These are phyloP conservation scores for Syzygium syzygioides DNA, from an alignment of 441 rosid species.

Conservation along the genomic window DNA sequence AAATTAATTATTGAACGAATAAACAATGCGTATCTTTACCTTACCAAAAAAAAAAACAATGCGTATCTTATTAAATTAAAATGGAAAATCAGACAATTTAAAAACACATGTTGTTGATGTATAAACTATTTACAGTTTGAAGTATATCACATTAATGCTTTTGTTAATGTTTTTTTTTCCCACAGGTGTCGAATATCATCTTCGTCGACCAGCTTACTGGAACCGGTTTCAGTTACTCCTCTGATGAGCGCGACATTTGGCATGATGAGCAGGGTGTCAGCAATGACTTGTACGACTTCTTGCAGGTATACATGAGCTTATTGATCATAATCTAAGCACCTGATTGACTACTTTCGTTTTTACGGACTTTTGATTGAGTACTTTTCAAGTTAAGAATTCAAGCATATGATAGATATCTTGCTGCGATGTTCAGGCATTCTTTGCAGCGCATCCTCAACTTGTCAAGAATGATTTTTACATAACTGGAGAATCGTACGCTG, in stretches of 20 bases:
- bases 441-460: slow-evolving; percentile 48
- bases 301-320: slow-evolving; percentile 46
- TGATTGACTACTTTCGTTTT: not conserved
- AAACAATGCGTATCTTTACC: too few relatives aligned
- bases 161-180: not conserved
- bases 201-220: slow-evolving; percentile 73
- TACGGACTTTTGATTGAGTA: not conserved
- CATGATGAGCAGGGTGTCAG: slow-evolving; percentile 58
- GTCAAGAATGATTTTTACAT: slow-evolving; percentile 63
- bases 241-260: slow-evolving; percentile 37
- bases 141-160: not conserved
- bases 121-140: not conserved
- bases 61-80: not conserved
- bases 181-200: slow-evolving; percentile 60
- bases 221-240: slow-evolving; percentile 69
- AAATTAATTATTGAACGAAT: not conserved
- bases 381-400: not conserved
- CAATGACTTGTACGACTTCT: slow-evolving; percentile 64
- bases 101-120: not conserved
- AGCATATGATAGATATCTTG: not conserved
- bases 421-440: slow-evolving; percentile 43
- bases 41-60: too few relatives aligned
- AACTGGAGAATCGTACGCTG: slow-evolving; percentile 89
- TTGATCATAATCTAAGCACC: not conserved
- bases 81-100: not conserved